phyloP scores from a whole-genome alignment of 257 asterid genomes.

The Salvia hispanica region DNA sequence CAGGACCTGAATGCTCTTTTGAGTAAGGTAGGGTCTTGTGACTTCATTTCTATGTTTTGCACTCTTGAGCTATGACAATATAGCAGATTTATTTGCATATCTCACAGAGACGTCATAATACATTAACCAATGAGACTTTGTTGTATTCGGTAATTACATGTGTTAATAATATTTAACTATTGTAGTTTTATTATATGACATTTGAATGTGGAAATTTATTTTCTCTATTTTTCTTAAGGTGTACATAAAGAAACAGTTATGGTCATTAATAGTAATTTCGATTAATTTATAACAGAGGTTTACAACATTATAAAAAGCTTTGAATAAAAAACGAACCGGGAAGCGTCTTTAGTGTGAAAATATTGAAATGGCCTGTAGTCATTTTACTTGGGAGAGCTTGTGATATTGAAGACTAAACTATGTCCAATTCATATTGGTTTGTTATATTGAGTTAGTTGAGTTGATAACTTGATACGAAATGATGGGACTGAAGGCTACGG shows the following conservation, averaged over 20 bases:
- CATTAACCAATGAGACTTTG: background rate
- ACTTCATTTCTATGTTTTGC: background rate
- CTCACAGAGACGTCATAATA: background rate
- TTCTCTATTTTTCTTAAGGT: background rate
- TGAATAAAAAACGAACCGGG: background rate
- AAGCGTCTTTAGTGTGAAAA: background rate
- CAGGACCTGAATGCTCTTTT: constrained; percentile 88
- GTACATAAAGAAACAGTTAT: background rate
- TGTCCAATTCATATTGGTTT: background rate
- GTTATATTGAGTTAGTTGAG: background rate
- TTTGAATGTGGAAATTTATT: background rate
- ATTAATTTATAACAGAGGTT: background rate
- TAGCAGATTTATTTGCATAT: constrained; percentile 5
- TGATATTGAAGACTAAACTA: background rate
- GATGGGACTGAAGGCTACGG: background rate
- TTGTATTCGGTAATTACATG: background rate
- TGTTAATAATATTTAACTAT: background rate
- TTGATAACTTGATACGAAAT: background rate
- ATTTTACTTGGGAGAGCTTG: background rate
- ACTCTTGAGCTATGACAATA: background rate
- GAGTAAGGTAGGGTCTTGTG: constrained; percentile 62
- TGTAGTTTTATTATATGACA: background rate
- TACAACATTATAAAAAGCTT: no score
- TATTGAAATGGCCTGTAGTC: background rate
- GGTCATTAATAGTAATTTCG: background rate